These are phyloP conservation scores for Naganishia liquefaciens DNA, from an alignment of 1,284 basidiomycete genomes.

Conservation along the genomic window DNA sequence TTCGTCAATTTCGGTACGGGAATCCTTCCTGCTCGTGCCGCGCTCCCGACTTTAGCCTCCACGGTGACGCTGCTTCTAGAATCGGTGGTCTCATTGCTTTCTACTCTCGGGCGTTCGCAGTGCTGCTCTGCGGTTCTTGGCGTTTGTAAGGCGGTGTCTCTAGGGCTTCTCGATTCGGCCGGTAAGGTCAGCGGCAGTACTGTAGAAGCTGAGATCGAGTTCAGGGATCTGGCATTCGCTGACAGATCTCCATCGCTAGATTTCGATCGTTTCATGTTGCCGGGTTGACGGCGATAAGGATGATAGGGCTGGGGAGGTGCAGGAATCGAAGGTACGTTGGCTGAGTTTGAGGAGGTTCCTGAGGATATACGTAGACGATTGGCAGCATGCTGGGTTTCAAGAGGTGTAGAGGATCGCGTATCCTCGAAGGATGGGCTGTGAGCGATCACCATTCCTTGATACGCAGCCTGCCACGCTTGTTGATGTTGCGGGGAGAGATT, in stretches of 20 bases:
- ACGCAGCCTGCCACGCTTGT: slow-evolving; percentile 25
- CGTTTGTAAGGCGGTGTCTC: neutral
- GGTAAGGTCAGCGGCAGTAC: neutral
- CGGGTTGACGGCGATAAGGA: slow-evolving; percentile 29
- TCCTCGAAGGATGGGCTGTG: slow-evolving; percentile 9
- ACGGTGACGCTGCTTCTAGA: slow-evolving; percentile 16
- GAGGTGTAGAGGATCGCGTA: slow-evolving; percentile 12
- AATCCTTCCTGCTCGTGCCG: slow-evolving; percentile 14
- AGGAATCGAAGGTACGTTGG: slow-evolving; percentile 1
- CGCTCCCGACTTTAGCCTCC: neutral
- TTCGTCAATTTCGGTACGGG: slow-evolving; percentile 25
- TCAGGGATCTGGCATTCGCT: neutral
- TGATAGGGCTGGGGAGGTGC: slow-evolving; percentile 16
- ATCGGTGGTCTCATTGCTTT: slow-evolving; percentile 26
- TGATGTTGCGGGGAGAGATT: neutral
- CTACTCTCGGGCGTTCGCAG: slow-evolving; percentile 17
- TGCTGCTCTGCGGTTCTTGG: slow-evolving; percentile 16
- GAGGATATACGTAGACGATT: slow-evolving; percentile 7
- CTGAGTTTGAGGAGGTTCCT: slow-evolving; percentile 6
- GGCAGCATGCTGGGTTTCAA: neutral
- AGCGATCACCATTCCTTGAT: slow-evolving; percentile 20
- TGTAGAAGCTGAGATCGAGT: neutral
- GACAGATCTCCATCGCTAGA: slow-evolving; percentile 19
- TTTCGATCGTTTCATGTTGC: slow-evolving; percentile 16
- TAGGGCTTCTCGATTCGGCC: slow-evolving; percentile 1